phyloP scores from a whole-genome alignment of 345 rosid species.

The Lumnitzera littorea region DNA sequence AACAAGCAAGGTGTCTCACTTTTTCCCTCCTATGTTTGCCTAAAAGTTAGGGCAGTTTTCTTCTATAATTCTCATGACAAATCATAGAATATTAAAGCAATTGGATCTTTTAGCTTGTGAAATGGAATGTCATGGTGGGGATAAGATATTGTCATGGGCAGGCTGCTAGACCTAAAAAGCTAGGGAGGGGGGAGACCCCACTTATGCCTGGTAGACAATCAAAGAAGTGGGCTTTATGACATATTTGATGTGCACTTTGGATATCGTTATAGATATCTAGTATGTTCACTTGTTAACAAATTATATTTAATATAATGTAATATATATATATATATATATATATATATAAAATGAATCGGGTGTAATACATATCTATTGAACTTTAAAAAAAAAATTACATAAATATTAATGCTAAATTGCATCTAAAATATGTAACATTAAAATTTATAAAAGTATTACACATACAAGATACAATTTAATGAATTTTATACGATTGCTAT shows the following conservation, averaged over 20 bases:
- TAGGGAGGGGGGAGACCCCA: constrained; percentile 14
- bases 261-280: too few relatives aligned
- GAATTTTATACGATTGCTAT: too few relatives aligned
- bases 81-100: constrained; percentile 21
- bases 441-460: too few relatives aligned
- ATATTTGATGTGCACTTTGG: background rate
- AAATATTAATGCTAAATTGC: too few relatives aligned
- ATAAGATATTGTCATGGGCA: constrained; percentile 34
- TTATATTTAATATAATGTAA: too few relatives aligned
- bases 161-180: constrained; percentile 14
- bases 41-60: constrained; percentile 10
- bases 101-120: constrained; percentile 17
- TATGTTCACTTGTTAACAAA: too few relatives aligned
- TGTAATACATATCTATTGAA: too few relatives aligned
- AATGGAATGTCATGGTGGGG: constrained; percentile 16
- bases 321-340: too few relatives aligned
- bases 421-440: too few relatives aligned
- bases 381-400: too few relatives aligned
- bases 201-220: constrained; percentile 12
- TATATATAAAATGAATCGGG: too few relatives aligned
- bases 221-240: constrained; percentile 8
- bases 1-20: background rate
- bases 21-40: constrained; percentile 7
- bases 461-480: too few relatives aligned
- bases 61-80: constrained; percentile 12